Conservation (phyloP, 2,329 filamentous ascomycete species). For the Aspergillus uvarum region DNA sequence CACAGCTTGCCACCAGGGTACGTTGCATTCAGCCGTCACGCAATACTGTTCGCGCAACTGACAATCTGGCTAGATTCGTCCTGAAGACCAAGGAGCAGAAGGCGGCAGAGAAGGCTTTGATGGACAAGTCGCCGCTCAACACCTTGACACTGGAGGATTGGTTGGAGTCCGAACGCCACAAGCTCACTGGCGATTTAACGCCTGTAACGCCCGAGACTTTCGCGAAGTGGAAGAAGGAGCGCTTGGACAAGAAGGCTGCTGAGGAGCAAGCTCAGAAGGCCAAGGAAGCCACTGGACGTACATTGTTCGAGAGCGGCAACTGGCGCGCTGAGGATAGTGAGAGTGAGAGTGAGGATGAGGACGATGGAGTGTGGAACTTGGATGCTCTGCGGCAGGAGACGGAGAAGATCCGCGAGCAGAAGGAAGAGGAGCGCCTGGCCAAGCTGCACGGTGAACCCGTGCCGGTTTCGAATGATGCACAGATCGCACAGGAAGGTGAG, state of each 20-base stretch:
- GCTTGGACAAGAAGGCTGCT: slow-evolving; percentile 90
- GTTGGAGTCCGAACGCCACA: slow-evolving; percentile 92
- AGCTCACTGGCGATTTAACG: slow-evolving; percentile 85
- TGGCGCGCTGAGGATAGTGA: slow-evolving; percentile 70
- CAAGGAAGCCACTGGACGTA: slow-evolving; percentile 93
- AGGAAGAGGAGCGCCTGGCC: slow-evolving; percentile 70
- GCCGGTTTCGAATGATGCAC: slow-evolving; percentile 20
- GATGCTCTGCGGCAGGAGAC: slow-evolving; percentile 82
- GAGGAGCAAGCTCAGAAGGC: slow-evolving; percentile 86
- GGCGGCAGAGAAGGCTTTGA: slow-evolving; percentile 87
- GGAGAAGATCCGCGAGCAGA: slow-evolving; percentile 68
- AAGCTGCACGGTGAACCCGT: slow-evolving; percentile 32
- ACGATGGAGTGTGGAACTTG: slow-evolving; percentile 65
- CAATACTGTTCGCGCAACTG: slow-evolving; percentile 14
- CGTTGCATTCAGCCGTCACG: slow-evolving; percentile 38
- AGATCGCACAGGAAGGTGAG: slow-evolving; percentile 25
- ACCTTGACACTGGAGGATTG: slow-evolving; percentile 97
- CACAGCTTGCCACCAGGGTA: slow-evolving; percentile 93
- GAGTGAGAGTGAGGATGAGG: slow-evolving; percentile 58
- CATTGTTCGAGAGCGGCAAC: slow-evolving; percentile 94
- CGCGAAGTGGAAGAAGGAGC: slow-evolving; percentile 95
- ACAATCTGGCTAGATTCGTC: slow-evolving; percentile 65
- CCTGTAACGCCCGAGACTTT: slow-evolving; percentile 92
- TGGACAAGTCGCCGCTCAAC: slow-evolving; percentile 93
- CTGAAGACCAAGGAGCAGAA: slow-evolving; percentile 97